Evolutionary conservation across 495 filamentous ascomycete species (phyloP), one percentile per base, ranked within the genome.

Genomic region (Hypoxylon fuscum): DNA sequence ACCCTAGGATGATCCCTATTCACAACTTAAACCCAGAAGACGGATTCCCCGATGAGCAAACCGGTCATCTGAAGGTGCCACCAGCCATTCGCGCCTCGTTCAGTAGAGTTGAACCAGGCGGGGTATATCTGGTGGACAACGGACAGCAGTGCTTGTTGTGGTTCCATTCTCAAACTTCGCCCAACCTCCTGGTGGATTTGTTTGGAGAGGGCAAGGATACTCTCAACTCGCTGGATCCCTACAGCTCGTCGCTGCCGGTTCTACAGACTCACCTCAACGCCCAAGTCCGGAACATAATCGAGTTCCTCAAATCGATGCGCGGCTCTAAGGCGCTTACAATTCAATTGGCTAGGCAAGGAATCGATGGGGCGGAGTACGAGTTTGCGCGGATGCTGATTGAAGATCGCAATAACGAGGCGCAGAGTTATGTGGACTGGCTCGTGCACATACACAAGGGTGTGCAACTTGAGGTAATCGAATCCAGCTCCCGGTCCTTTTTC

Each of bases 391-490:
- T 93, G 72, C 75, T 99, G 63, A 85, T 96, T 46, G 95, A 99
- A 77, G 95, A 99, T 71, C 84, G 95, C 62, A 98, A 98, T 74
- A 96, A 96, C 62, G 95, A 99, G 76, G 95, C 95, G 27, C 91
- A 94, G 74, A 94, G 89, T 65, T 98, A 99, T 77, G 95, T 98
- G 14, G 95, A 99, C 76, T 99, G 95, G 95, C 76, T 99, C 74
- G 95, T 99, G 50, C 92, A 96, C 76, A 79, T 97, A 45, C 95
- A 99, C 71, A 88, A 93, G 64, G 88, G 89, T 68, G 91, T 98
- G 58, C 93, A 96, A 72, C 76, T 97, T 55, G 94, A 97, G 83
- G 88, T 88, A 70, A 27, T 27, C 8, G 4, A 75, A 85, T 77
- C 29, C 6, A 50, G 32, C 32, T 45, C 23, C 18, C 27, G 10